A percentile compares a stretch with the other conserved stretches of the same genome.
Evolutionary conservation across 352 stramenopile species (phyloP).

Genomic region (Globisporangium lucens): DNA sequence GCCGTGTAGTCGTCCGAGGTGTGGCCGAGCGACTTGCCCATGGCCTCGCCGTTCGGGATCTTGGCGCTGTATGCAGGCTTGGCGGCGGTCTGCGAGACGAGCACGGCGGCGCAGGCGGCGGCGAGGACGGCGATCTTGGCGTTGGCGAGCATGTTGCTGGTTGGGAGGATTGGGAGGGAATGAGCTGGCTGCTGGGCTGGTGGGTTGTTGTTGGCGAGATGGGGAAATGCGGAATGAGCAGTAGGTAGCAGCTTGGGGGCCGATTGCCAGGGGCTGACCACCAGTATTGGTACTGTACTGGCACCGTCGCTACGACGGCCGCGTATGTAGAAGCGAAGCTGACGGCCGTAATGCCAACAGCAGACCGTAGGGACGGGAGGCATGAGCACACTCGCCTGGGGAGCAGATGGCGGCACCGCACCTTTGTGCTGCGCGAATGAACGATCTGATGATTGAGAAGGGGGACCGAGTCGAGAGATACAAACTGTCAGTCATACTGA

Average conservation of each 20-base stretch:
- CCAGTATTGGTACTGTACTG: not conserved
- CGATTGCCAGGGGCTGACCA: not conserved
- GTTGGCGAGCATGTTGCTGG: slow-evolving; percentile 11
- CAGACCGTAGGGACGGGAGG: not conserved
- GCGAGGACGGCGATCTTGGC: slow-evolving; percentile 10
- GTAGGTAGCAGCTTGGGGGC: not conserved
- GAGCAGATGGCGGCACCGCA: slow-evolving; percentile 18
- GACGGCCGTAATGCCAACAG: not conserved
- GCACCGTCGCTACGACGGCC: not conserved
- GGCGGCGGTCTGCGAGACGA: slow-evolving; percentile 9
- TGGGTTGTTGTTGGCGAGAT: not conserved
- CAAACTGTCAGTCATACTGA: slow-evolving; percentile 1
- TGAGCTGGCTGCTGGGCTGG: not conserved
- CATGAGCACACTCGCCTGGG: not conserved
- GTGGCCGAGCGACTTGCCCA: slow-evolving; percentile 42
- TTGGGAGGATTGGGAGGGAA: not conserved
- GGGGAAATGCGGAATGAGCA: slow-evolving; percentile 16
- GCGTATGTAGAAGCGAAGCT: slow-evolving; percentile 1
- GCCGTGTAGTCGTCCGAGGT: slow-evolving; percentile 35
- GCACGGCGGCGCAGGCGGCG: slow-evolving; percentile 1
- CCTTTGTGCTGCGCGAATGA: slow-evolving; percentile 1
- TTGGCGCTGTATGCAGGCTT: slow-evolving; percentile 12
- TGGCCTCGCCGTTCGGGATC: slow-evolving; percentile 46
- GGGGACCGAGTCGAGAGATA: not conserved
- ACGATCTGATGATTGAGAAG: not conserved